Evolutionary conservation across 2,329 filamentous ascomycete species (phyloP).

Genomic region (Paracorniculantispora psalliotae): DNA sequence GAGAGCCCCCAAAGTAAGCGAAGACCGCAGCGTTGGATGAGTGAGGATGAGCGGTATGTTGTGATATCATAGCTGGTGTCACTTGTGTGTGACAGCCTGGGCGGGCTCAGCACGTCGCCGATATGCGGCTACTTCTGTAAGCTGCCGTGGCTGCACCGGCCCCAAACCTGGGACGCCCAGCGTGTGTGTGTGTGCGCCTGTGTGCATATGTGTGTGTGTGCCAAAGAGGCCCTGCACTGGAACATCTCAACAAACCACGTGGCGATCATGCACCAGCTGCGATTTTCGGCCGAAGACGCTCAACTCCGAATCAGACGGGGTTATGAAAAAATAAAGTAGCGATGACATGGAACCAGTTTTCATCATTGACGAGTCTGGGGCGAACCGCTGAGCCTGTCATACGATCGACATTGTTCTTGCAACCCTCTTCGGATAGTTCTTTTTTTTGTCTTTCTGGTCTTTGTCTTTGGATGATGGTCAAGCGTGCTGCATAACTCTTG

Average conservation of each 20-base stretch:
- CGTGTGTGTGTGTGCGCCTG: too few relatives aligned
- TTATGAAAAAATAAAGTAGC: background rate
- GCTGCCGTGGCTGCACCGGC: background rate
- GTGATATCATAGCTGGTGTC: too few relatives aligned
- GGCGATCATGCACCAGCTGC: slow-evolving; percentile 4
- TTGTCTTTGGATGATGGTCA: too few relatives aligned
- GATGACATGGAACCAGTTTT: background rate
- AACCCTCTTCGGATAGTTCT: background rate
- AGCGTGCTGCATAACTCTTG: background rate
- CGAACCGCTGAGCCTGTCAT: background rate
- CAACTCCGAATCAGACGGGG: background rate
- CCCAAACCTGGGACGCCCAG: background rate
- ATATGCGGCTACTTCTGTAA: background rate
- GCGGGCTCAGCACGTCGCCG: too few relatives aligned
- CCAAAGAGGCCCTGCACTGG: background rate
- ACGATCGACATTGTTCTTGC: background rate
- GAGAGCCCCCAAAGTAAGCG: too few relatives aligned
- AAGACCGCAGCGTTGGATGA: too few relatives aligned
- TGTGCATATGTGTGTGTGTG: background rate
- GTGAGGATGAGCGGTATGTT: too few relatives aligned
- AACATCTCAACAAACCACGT: slow-evolving; percentile 11
- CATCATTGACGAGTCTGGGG: background rate
- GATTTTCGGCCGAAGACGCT: slow-evolving; percentile 5
- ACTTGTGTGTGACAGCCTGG: too few relatives aligned
- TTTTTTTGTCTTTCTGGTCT: too few relatives aligned